A percentile compares a stretch with the other conserved stretches of the same genome.
Conservation (phyloP, 768 basidiomycete species). For the Grammothele lineata region DNA sequence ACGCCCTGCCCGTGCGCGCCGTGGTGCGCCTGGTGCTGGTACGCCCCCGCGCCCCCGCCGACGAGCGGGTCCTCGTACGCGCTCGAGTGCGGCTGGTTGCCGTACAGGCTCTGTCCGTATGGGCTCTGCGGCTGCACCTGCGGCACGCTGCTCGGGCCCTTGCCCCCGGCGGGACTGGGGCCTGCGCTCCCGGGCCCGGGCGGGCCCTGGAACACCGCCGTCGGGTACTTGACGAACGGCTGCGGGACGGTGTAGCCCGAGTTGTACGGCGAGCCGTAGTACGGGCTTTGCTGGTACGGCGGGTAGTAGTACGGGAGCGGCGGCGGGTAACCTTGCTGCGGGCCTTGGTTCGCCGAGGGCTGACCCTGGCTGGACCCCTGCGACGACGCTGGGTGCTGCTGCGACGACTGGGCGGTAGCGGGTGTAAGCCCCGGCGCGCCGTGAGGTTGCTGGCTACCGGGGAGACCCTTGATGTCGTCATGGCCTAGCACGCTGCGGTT, state of each 20-base stretch:
- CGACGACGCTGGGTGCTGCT: slow-evolving; percentile 46
- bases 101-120: slow-evolving; percentile 61
- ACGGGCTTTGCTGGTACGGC: slow-evolving; percentile 74
- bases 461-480: slow-evolving; percentile 72
- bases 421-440: slow-evolving; percentile 48
- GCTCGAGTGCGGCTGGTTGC: slow-evolving; percentile 52
- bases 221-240: slow-evolving; percentile 72
- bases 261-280: slow-evolving; percentile 69
- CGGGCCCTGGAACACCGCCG: slow-evolving; percentile 65
- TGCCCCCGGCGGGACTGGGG: slow-evolving; percentile 19
- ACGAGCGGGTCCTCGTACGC: slow-evolving; percentile 39
- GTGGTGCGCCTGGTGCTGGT: slow-evolving; percentile 55
- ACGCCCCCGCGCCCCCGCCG: slow-evolving; percentile 24
- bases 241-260: slow-evolving; percentile 54
- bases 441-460: slow-evolving; percentile 41
- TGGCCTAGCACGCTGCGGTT: slow-evolving; percentile 63
- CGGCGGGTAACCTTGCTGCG: slow-evolving; percentile 61
- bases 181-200: slow-evolving; percentile 62
- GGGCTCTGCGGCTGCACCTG: slow-evolving; percentile 42
- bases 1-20: slow-evolving; percentile 39
- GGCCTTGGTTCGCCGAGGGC: slow-evolving; percentile 55
- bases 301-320: slow-evolving; percentile 53
- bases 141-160: too few species aligned
- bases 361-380: slow-evolving; percentile 52
- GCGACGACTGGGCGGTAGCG: slow-evolving; percentile 46